Evolutionary conservation across 495 filamentous ascomycete genomes (phyloP), one percentile per base, ranked within the genome.

Genomic region (Achaetomiella virescens): DNA sequence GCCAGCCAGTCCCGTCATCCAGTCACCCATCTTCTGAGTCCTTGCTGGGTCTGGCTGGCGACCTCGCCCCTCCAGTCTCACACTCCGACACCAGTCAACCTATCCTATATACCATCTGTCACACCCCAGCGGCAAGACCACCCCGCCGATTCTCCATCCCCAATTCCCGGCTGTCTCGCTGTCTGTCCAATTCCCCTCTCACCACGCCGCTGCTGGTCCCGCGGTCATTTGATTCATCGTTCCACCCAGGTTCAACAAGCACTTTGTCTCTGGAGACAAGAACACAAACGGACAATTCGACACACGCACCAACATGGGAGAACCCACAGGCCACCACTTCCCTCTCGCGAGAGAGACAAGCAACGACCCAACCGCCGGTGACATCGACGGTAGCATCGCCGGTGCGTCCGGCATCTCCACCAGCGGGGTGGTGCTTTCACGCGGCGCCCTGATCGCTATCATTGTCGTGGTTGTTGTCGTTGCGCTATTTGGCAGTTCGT

Each of bases 391-490:
- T 50, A 68, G 61, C 48, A 61, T 67, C 50, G 84, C 78, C 15
- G 84, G 83, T 25, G 83, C 82, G 14, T 68, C 75, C 25, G 84
- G 83, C 18, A 56, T 60, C 20, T 72, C 72, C 44, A 69, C 70
- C n/a, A 75, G 78, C 14, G 73, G 72, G 15, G 70, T 81, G 58
- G 67, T 66, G 24, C 61, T 87, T 31, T 84, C 82, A 8, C 75
- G 72, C 42, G 82, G 82, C 12, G 83, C 73, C 2, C 68, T 87
- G 52, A 74, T 81, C 40, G 83, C 82, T 17, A 83, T 87, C 55
- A 80, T 84, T 49, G 74, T 83, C 1, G 78, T 85, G 2, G 81
- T 83, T 20, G 75, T 77, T 3, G 56, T 79, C 21, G 79, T 86
- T 10, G 80, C 70, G 20, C 58, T 84, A 9, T 62, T 79, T 52